These are phyloP conservation scores for Ogataea angusta DNA, from an alignment of 805 yeast genomes.

Conservation along the genomic window DNA sequence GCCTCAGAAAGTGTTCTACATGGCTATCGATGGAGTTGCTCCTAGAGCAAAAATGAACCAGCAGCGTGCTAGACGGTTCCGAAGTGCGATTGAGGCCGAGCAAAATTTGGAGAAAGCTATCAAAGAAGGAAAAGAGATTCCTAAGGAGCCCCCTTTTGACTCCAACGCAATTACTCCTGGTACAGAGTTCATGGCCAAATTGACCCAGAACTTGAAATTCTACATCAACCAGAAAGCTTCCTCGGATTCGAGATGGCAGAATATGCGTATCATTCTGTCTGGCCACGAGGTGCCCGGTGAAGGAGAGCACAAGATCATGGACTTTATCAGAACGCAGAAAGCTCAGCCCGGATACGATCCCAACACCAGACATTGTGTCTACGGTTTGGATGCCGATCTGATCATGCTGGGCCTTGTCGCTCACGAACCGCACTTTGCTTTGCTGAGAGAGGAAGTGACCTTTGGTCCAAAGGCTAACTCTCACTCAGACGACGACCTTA, in stretches of 20 bases:
- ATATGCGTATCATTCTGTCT: slow-evolving; percentile 69
- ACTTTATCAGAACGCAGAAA: slow-evolving; percentile 75
- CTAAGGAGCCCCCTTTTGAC: slow-evolving; percentile 84
- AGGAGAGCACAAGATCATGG: slow-evolving; percentile 98
- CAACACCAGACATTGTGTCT: slow-evolving; percentile 87
- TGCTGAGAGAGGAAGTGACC: slow-evolving; percentile 91
- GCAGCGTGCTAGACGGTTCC: slow-evolving; percentile 92
- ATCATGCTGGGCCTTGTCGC: slow-evolving; percentile 88
- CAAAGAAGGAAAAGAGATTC: slow-evolving; percentile 67
- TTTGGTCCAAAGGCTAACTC: slow-evolving; percentile 55
- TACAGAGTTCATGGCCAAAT: slow-evolving; percentile 90
- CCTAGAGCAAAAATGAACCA: slow-evolving; percentile 99
- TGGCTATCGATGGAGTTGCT: slow-evolving; percentile 99
- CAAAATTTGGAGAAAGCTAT: slow-evolving; percentile 70
- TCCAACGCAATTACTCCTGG: slow-evolving; percentile 95
- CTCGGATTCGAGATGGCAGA: slow-evolving; percentile 84
- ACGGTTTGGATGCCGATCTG: slow-evolving; percentile 94
- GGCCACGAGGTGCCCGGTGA: slow-evolving; percentile 99
- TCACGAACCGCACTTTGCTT: slow-evolving; percentile 94
- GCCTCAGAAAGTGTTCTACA: slow-evolving; percentile 82
- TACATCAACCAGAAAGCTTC: slow-evolving; percentile 85
- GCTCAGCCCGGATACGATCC: slow-evolving; percentile 72
- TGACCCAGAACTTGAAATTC: slow-evolving; percentile 77
- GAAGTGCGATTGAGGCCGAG: slow-evolving; percentile 93
- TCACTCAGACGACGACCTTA: slow-evolving; percentile 47